Conservation (phyloP, 2,329 filamentous ascomycete genomes). For the Colletotrichum orbiculare region DNA sequence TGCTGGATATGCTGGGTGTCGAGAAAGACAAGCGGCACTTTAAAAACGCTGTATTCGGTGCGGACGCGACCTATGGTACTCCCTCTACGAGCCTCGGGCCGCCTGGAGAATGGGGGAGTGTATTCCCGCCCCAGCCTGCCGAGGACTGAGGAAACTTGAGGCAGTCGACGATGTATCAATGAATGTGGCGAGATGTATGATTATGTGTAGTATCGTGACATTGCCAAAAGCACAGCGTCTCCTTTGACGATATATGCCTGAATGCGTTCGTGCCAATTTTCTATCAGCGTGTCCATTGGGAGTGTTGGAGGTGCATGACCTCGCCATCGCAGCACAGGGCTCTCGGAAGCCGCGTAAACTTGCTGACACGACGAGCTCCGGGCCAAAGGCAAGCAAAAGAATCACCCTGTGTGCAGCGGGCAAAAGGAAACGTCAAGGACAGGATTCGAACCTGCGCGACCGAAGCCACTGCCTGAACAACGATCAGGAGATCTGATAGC, state of each 20-base stretch:
- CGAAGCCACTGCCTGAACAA: constrained; percentile 35
- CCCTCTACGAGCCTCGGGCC: constrained; percentile 1
- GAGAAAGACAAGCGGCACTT: constrained; percentile 69
- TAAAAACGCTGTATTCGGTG: constrained; percentile 68
- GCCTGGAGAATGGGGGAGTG: constrained; percentile 16
- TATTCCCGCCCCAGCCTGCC: constrained; percentile 28
- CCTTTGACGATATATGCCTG: too few relatives aligned
- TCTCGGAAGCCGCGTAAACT: too few relatives aligned
- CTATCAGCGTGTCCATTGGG: background rate
- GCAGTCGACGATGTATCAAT: background rate
- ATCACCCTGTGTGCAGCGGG: background rate
- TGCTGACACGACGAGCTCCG: too few relatives aligned
- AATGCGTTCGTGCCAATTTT: too few relatives aligned
- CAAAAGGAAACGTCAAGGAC: constrained; percentile 29
- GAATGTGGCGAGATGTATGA: too few relatives aligned
- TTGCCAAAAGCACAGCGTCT: too few relatives aligned
- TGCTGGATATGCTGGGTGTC: constrained; percentile 86
- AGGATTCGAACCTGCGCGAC: constrained; percentile 37
- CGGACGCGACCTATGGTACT: constrained; percentile 77
- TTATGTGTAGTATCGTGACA: too few relatives aligned
- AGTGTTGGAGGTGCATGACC: too few relatives aligned
- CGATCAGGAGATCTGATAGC: constrained; percentile 15
- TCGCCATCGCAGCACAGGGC: too few relatives aligned
- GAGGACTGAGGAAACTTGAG: constrained; percentile 1
- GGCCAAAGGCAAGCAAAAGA: background rate